A percentile compares a stretch with the other conserved stretches of the same genome.
Conservation (phyloP, 2,329 filamentous ascomycete species). For the Thelonectria blattea region DNA sequence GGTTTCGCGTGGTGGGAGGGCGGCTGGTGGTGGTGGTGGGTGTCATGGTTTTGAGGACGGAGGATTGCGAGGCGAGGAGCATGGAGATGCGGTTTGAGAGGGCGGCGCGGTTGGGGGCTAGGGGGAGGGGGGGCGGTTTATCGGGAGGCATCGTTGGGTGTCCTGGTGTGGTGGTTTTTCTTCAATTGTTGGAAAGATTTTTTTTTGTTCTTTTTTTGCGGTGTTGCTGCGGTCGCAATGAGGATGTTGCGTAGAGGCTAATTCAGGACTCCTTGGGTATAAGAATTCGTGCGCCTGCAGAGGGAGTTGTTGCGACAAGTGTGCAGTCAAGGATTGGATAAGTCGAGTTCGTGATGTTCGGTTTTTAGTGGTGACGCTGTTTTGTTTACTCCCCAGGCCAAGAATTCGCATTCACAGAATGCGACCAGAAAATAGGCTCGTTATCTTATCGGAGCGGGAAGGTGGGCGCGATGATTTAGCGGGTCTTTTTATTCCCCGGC, state of each 20-base stretch:
- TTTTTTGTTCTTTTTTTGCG: neutral
- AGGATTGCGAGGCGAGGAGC: slow-evolving; percentile 44
- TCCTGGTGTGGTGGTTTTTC: neutral
- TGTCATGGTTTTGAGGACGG: slow-evolving; percentile 42
- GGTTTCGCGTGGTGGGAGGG: slow-evolving; percentile 16
- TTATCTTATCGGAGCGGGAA: slow-evolving; percentile 33
- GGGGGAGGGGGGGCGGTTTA: slow-evolving; percentile 41
- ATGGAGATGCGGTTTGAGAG: slow-evolving; percentile 52
- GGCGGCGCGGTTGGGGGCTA: slow-evolving; percentile 46
- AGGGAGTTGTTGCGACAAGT: neutral
- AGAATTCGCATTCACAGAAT: slow-evolving; percentile 37
- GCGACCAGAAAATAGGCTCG: slow-evolving; percentile 18
- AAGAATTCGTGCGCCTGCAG: too few species aligned
- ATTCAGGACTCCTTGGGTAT: neutral
- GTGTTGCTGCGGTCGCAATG: too few species aligned
- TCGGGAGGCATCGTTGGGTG: slow-evolving; percentile 29
- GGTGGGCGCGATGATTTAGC: slow-evolving; percentile 4
- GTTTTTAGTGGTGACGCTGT: slow-evolving; percentile 25
- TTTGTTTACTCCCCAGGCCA: slow-evolving; percentile 9
- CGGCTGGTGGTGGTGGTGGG: slow-evolving; percentile 23
- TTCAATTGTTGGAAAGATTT: neutral
- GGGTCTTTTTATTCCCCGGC: neutral
- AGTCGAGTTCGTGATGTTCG: slow-evolving; percentile 20
- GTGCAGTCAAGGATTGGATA: neutral
- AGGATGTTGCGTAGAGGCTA: neutral